Conservation (phyloP, 2,329 filamentous ascomycete genomes). For the Macrophomina tecta region DNA sequence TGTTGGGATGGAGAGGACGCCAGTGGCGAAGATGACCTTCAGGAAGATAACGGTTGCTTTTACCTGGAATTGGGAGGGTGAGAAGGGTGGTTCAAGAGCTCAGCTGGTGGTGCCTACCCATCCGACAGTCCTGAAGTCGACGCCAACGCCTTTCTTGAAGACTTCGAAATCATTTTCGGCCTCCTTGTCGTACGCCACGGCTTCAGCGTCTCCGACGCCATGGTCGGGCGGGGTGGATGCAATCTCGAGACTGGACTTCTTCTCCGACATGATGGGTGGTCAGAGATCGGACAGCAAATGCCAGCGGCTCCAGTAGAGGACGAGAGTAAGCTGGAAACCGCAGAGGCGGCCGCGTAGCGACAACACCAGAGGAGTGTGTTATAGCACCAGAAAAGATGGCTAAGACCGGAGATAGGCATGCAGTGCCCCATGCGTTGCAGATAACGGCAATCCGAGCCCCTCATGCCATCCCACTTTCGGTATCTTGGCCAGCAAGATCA, state of each 20-base stretch:
- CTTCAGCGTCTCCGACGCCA: slow-evolving; percentile 30
- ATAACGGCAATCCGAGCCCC: neutral
- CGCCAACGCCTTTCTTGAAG: slow-evolving; percentile 56
- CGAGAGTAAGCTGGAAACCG: neutral
- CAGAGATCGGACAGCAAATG: neutral
- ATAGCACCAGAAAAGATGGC: neutral
- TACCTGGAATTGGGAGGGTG: neutral
- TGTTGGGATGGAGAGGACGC: slow-evolving; percentile 57
- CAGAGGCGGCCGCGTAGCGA: neutral
- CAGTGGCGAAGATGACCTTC: slow-evolving; percentile 55
- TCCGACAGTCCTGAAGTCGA: slow-evolving; percentile 60
- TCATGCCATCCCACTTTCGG: slow-evolving; percentile 19
- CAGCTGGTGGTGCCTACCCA: slow-evolving; percentile 46
- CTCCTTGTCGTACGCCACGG: slow-evolving; percentile 25
- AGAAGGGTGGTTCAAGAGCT: too few species aligned
- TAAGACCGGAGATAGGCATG: slow-evolving; percentile 6
- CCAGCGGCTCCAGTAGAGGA: neutral
- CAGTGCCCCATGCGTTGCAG: neutral
- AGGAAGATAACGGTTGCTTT: slow-evolving; percentile 27
- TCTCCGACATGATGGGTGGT: slow-evolving; percentile 24
- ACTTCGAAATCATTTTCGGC: slow-evolving; percentile 51
- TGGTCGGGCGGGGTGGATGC: slow-evolving; percentile 13
- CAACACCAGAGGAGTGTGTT: neutral
- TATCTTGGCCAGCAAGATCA: neutral
- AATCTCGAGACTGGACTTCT: slow-evolving; percentile 28